These are phyloP conservation scores for Digitaria exilis DNA, from an alignment of 202 grass and related monocot species.

Conservation along the genomic window DNA sequence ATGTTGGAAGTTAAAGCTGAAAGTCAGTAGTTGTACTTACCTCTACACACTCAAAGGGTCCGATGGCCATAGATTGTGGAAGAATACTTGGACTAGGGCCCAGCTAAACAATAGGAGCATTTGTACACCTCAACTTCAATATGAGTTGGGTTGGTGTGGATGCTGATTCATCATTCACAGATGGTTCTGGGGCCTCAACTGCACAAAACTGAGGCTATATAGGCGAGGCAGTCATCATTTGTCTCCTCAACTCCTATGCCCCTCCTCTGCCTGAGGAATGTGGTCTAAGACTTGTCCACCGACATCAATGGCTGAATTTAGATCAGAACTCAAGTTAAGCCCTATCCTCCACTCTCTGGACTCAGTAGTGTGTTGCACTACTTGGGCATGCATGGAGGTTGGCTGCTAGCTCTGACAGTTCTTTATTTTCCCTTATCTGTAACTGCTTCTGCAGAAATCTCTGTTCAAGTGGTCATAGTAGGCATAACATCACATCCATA, in stretches of 20 bases:
- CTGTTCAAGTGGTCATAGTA: background rate
- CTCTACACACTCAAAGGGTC: background rate
- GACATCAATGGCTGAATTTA: background rate
- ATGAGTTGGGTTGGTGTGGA: background rate
- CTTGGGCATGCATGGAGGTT: conserved; percentile 1
- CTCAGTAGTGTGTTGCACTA: background rate
- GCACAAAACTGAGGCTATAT: background rate
- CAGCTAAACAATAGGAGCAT: background rate
- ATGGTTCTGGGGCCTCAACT: background rate
- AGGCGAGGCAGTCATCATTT: background rate
- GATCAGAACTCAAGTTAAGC: background rate
- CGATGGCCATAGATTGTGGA: background rate
- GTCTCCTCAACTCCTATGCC: background rate
- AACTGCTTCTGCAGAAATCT: background rate
- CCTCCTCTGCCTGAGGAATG: background rate
- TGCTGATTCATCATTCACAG: background rate
- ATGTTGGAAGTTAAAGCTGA: background rate
- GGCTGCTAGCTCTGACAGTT: background rate
- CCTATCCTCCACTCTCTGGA: background rate
- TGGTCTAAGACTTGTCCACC: background rate
- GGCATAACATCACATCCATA: background rate
- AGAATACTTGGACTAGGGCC: background rate
- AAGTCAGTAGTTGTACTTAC: background rate
- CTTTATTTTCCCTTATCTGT: background rate
- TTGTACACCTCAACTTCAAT: background rate